Base-by-base conservation (phyloP, 2,329 filamentous ascomycete species). In the Xylariomycetidae sp. region DNA sequence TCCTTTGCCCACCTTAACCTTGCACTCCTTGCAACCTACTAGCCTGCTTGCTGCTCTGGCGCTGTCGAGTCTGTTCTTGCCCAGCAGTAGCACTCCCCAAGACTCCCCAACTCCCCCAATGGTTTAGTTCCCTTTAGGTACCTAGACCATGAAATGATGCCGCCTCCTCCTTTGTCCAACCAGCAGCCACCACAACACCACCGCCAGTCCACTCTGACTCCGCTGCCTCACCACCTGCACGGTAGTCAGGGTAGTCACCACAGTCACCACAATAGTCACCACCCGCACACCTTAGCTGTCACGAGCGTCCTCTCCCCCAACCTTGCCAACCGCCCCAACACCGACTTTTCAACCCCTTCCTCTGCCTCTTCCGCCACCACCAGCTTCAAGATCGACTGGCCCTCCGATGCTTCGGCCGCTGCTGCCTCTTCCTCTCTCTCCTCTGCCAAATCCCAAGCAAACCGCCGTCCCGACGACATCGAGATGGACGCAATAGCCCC, bases 401-500 rank as follows among this genome's bases (percentile, higher is more conserved):
- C 45, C 30, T 46, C 49, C 34, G 53, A 56, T 53, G 49, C 39
- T 48, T 46, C 38, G 13, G 38, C 41, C 27, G 43, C 48, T 16
- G 40, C 49, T 23, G 37, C 44, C 26, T 40, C 43, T 35, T 38
- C 47, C 24, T 40, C 43, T 35, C 38, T 46, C 24, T 18, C 15
- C 7, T 29, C 26, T 16, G n/a, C 26, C 26, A 9, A 15, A 13
- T 16, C 16, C 15, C 26, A 15, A 10, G 39, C 42, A 32, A 43
- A 39, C 35, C 54, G 49, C 36, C 53, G 39, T 34, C 44, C 46
- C 42, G 58, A 63, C 44, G 63, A 67, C 40, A 72, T 76, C 46
- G 72, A 77, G 60, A 76, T 76, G 70, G 71, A 68, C 41, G 58
- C 70, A 23, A 63, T 76, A 42, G 53, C 53, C 24, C 58, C 62